phyloP scores from a whole-genome alignment of 2,329 filamentous ascomycete species.

The Cladosporium velox region DNA sequence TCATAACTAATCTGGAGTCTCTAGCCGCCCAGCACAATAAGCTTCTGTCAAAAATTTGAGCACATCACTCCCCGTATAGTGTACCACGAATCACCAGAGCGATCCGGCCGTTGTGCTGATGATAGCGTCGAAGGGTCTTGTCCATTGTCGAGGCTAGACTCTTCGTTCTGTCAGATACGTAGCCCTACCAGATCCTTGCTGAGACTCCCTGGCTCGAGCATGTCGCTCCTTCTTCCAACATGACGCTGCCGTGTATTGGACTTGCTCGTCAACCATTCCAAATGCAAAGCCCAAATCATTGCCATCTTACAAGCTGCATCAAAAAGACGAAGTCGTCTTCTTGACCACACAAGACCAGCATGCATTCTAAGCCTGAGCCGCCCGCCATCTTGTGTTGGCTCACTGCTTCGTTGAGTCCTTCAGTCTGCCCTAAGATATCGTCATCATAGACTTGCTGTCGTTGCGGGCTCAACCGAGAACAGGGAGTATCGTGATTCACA shows the following conservation, averaged over 20 bases:
- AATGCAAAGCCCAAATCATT: background rate
- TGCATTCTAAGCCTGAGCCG: background rate
- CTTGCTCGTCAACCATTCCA: background rate
- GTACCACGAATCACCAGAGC: background rate
- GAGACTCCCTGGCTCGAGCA: background rate
- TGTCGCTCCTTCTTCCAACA: background rate
- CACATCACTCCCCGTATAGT: background rate
- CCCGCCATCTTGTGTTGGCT: background rate
- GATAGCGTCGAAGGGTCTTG: background rate
- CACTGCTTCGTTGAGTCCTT: background rate
- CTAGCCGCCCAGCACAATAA: background rate
- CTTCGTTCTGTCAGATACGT: background rate
- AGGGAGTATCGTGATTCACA: background rate
- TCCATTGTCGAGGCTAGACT: background rate
- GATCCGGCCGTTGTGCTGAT: background rate
- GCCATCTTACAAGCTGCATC: background rate
- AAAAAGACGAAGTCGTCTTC: too few relatives aligned
- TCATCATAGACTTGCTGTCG: background rate
- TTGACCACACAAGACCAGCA: background rate
- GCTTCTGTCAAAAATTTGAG: conserved; percentile 2
- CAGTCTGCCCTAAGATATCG: background rate
- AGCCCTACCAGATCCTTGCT: background rate
- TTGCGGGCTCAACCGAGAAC: background rate
- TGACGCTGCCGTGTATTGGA: background rate
- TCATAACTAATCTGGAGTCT: background rate